phyloP scores from a whole-genome alignment of 257 asterid genomes.

The Nicotiana knightiana region DNA sequence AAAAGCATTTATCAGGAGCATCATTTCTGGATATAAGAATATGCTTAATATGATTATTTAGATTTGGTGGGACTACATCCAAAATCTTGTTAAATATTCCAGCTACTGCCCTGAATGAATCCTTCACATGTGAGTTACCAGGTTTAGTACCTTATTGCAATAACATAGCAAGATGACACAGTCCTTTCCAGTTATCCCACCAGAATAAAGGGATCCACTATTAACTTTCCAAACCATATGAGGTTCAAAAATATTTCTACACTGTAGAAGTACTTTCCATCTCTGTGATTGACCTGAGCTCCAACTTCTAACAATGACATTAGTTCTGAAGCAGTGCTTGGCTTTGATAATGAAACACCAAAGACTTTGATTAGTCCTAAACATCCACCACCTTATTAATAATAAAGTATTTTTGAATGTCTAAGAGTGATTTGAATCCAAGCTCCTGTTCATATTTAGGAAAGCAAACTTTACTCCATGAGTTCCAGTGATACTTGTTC shows the following conservation, averaged over 20 bases:
- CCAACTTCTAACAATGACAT: neutral
- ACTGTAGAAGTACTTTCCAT: neutral
- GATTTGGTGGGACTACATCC: too few species aligned
- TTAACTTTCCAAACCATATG: neutral
- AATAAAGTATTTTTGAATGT: too few species aligned
- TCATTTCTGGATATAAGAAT: too few species aligned
- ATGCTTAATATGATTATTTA: too few species aligned
- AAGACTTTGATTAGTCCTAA: too few species aligned
- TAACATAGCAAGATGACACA: neutral
- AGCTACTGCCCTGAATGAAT: neutral
- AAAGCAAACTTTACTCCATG: too few species aligned
- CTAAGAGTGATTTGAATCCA: too few species aligned
- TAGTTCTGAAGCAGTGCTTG: neutral
- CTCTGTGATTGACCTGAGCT: neutral
- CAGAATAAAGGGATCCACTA: neutral
- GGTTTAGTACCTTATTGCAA: neutral
- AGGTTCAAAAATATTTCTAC: neutral
- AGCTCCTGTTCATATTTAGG: too few species aligned
- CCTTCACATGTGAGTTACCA: neutral
- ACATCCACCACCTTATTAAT: too few species aligned
- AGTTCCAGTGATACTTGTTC: too few species aligned
- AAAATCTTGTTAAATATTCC: neutral
- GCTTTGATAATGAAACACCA: too few species aligned
- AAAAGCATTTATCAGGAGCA: neutral
- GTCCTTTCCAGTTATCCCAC: neutral